phyloP scores from a whole-genome alignment of 2,329 filamentous ascomycete genomes.

The Zelopaecilomyces penicillatus region DNA sequence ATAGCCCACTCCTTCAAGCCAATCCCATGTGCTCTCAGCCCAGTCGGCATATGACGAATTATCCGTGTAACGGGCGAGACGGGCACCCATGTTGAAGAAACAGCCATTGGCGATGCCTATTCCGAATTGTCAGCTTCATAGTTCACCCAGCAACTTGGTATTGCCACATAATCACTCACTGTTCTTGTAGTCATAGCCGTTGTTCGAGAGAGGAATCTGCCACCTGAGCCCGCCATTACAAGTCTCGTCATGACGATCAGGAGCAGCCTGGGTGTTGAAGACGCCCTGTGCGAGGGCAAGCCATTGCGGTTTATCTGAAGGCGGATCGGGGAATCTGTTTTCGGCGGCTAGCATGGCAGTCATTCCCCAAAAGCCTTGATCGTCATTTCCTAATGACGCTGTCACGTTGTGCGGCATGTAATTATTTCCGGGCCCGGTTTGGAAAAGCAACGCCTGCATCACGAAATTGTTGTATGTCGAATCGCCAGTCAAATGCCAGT shows the following conservation, averaged over 20 bases:
- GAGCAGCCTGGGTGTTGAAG: conserved; percentile 48
- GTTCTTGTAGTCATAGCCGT: conserved; percentile 70
- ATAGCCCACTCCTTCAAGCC: conserved; percentile 47
- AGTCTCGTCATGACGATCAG: conserved; percentile 48
- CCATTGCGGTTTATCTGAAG: conserved; percentile 41
- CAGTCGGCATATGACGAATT: conserved; percentile 57
- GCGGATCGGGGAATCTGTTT: conserved; percentile 46
- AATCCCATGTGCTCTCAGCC: conserved; percentile 56
- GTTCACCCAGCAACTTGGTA: background rate
- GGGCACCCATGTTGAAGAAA: conserved; percentile 58
- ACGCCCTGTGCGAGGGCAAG: conserved; percentile 53
- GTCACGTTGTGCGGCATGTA: conserved; percentile 50
- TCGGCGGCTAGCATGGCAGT: conserved; percentile 54
- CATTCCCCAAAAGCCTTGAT: conserved; percentile 61
- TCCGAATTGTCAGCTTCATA: background rate
- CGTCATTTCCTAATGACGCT: conserved; percentile 50
- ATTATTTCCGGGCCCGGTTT: conserved; percentile 43
- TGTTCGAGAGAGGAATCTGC: conserved; percentile 70
- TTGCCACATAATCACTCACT: conserved; percentile 19
- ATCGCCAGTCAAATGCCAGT: conserved; percentile 56
- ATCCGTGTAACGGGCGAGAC: conserved; percentile 61
- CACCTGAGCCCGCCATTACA: conserved; percentile 59
- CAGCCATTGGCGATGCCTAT: conserved; percentile 46
- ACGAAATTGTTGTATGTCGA: conserved; percentile 46
- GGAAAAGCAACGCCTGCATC: conserved; percentile 43